Conservation (phyloP, 2,329 filamentous ascomycete species). For the Emericellopsis cladophorae region DNA sequence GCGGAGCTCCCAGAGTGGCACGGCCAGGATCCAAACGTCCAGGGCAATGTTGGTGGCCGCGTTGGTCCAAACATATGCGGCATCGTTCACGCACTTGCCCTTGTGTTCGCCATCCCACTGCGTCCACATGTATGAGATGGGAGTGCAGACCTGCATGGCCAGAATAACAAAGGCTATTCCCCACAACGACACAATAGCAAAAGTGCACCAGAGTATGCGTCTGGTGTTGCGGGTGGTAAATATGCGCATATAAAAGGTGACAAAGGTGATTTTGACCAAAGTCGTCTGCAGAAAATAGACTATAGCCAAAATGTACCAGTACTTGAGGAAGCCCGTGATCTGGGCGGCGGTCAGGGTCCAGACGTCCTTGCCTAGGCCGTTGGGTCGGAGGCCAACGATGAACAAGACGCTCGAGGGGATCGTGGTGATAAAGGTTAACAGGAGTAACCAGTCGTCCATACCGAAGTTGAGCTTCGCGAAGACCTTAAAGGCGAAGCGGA, state of each 20-base stretch:
- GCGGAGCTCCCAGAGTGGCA: conserved; percentile 33
- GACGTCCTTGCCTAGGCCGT: conserved; percentile 36
- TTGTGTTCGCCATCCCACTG: conserved; percentile 33
- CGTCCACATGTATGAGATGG: conserved; percentile 38
- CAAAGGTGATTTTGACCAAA: conserved; percentile 35
- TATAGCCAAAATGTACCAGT: conserved; percentile 27
- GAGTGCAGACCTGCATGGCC: conserved; percentile 36
- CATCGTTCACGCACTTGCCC: conserved; percentile 36
- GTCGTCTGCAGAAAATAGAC: conserved; percentile 33
- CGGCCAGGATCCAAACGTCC: conserved; percentile 36
- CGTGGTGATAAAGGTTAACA: conserved; percentile 3
- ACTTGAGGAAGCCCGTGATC: conserved; percentile 29
- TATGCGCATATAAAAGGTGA: conserved; percentile 42
- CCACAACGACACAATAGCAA: conserved; percentile 23
- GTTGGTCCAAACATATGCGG: conserved; percentile 34
- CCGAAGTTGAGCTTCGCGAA: conserved; percentile 4
- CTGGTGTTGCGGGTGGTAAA: conserved; percentile 29
- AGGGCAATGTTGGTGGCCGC: conserved; percentile 38
- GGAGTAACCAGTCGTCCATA: conserved; percentile 7
- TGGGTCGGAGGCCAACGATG: conserved; percentile 15
- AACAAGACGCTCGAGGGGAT: conserved; percentile 14
- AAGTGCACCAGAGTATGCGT: conserved; percentile 26
- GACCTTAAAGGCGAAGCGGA: conserved; percentile 25
- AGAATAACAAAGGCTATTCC: conserved; percentile 28
- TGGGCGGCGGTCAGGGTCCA: conserved; percentile 30